Conservation (phyloP, 768 basidiomycete genomes). For the Heimioporus sp. region DNA sequence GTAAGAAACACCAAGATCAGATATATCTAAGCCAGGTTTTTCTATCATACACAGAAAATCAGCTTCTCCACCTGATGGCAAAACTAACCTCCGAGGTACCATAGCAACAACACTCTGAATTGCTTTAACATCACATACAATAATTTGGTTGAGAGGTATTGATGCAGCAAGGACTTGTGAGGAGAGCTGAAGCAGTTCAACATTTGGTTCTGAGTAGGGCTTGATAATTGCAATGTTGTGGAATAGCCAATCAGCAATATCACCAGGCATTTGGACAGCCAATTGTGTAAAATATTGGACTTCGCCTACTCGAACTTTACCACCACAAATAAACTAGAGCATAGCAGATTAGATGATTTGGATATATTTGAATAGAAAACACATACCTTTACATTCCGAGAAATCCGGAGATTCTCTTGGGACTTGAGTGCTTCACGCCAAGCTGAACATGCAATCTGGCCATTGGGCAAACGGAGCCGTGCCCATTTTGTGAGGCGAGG, state of each 20-base stretch:
- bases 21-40: slow-evolving; percentile 25
- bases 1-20: slow-evolving; percentile 4
- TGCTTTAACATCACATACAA: slow-evolving; percentile 9
- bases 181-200: slow-evolving; percentile 12
- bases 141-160: slow-evolving; percentile 11
- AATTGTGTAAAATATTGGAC: slow-evolving; percentile 16
- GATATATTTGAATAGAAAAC: neutral
- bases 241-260: neutral
- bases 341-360: neutral
- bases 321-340: neutral
- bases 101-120: slow-evolving; percentile 28
- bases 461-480: slow-evolving; percentile 18
- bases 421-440: slow-evolving; percentile 4
- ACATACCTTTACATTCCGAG: slow-evolving; percentile 18
- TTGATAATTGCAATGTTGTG: slow-evolving; percentile 16
- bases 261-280: neutral
- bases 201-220: slow-evolving; percentile 18
- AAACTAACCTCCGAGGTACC: slow-evolving; percentile 11
- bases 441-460: slow-evolving; percentile 17
- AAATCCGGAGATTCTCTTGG: neutral
- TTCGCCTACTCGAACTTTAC: slow-evolving; percentile 13
- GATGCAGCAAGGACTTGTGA: slow-evolving; percentile 20
- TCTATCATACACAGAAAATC: slow-evolving; percentile 26
- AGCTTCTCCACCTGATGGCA: slow-evolving; percentile 1
- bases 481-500: slow-evolving; percentile 6